Evolutionary conservation across 106 monocot genomes (phyloP).

Genomic region (Dendrobium officinale): DNA sequence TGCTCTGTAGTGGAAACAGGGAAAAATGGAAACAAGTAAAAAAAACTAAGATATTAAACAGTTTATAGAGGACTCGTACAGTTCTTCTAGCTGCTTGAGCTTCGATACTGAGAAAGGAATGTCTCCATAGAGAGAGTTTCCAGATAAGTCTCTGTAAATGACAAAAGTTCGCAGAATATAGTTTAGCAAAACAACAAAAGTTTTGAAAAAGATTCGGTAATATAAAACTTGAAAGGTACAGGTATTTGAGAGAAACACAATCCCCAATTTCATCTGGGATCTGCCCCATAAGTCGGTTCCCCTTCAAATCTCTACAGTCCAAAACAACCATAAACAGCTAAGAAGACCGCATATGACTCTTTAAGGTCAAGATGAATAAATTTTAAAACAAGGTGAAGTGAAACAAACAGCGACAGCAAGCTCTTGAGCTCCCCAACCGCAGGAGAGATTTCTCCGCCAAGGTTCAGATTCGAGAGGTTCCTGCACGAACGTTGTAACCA

Average conservation of each 20-base stretch:
- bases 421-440: conserved; percentile 71
- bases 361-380: background rate
- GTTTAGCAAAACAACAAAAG: background rate
- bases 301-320: conserved; percentile 76
- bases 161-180: background rate
- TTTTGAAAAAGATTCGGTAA: conserved; percentile 5
- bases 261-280: conserved; percentile 97
- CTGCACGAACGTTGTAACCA: conserved; percentile 19
- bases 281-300: conserved; percentile 71
- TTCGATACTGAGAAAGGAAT: conserved; percentile 94
- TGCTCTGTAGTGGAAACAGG: background rate
- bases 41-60: background rate
- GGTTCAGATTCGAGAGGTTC: conserved; percentile 89
- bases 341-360: background rate
- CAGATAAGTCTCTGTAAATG: conserved; percentile 66
- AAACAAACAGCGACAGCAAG: conserved; percentile 60
- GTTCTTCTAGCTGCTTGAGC: conserved; percentile 81
- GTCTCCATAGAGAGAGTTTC: conserved; percentile 69
- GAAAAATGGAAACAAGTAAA: background rate
- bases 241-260: conserved; percentile 73
- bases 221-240: conserved; percentile 32
- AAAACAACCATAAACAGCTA: conserved; percentile 8
- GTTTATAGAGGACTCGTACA: conserved; percentile 37
- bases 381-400: background rate
- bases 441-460: conserved; percentile 88